Evolutionary conservation across 768 basidiomycete species (phyloP), one percentile per base, ranked within the genome.

Genomic region (Amanita subjunquillea): DNA sequence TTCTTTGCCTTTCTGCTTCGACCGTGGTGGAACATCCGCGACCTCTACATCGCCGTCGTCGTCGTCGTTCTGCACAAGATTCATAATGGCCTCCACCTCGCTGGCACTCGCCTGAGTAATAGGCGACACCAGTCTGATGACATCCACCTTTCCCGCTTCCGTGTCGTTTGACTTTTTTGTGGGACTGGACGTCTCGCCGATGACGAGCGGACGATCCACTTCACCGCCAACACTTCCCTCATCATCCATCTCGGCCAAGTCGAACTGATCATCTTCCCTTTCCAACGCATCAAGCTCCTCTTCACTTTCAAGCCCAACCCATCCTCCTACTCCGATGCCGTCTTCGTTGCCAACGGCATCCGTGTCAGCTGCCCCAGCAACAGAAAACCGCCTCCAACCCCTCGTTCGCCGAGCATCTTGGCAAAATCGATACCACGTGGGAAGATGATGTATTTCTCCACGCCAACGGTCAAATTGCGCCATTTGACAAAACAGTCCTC

Each of bases 401-500:
- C 71, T 10, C 74, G 57, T 50, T 73, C 69, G 2, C 73, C 77
- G 1, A 80, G 61, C 36, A 71, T 54, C 23, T 58, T 58, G 36
- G 71, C 72, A 61, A 86, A 88, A 62, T 91, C 82, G 40, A 87
- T 65, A 9, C 83, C 82, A 0, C 74, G 71, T 0, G 87, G 82
- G 56, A 86, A 91, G 25, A 72, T 60, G 55, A 83, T 78, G 65
- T 91, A 91, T 52, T 82, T 83, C 47, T 81, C 78, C 15, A 73
- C 65, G 0, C 77, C 82, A 10, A 79, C 75, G 0, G 83, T 83
- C 53, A 88, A 69, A 32, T 76, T 73, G 44, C 77, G 76, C 92
- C 93, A 96, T 48, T 81, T 74, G 20, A 81, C 67, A 61, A 93
- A 87, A 62, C 90, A 94, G 56, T 93, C 90, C 61, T 96, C 93